phyloP scores from a whole-genome alignment of 345 rosid species.

The Eucalyptus sideroxylon region DNA sequence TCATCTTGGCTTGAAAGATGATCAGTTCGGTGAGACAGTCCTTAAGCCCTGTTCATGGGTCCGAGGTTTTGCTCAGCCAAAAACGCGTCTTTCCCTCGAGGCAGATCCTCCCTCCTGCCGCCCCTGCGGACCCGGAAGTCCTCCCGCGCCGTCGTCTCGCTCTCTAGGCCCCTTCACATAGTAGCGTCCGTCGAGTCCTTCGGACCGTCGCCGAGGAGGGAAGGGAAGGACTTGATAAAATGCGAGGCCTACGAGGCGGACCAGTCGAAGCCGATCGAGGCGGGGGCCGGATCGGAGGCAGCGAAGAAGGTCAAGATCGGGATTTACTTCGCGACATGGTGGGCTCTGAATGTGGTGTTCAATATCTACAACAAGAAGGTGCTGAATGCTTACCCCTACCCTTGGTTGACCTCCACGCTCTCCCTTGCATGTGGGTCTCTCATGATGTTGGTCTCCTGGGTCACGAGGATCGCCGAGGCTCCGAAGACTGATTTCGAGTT shows the following conservation, averaged over 20 bases:
- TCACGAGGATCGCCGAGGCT: slow-evolving; percentile 72
- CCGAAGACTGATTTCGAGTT: slow-evolving; percentile 87
- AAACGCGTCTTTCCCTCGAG: background rate
- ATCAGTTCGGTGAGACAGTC: slow-evolving; percentile 25
- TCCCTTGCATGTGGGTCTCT: slow-evolving; percentile 93
- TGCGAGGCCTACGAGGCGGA: slow-evolving; percentile 90
- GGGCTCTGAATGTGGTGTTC: slow-evolving; percentile 94
- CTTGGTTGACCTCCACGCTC: slow-evolving; percentile 95
- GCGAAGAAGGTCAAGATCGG: slow-evolving; percentile 68
- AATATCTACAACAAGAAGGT: slow-evolving; percentile 98
- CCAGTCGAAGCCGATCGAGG: slow-evolving; percentile 44
- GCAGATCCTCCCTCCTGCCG: slow-evolving; percentile 24
- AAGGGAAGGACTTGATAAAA: slow-evolving; percentile 15
- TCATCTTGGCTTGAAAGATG: slow-evolving; percentile 4
- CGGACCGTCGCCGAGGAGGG: background rate
- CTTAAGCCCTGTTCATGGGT: slow-evolving; percentile 21
- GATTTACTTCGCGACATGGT: slow-evolving; percentile 90
- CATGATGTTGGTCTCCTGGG: slow-evolving; percentile 97
- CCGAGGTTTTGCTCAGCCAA: slow-evolving; percentile 17
- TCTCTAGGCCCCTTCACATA: slow-evolving; percentile 58
- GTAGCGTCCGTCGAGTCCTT: slow-evolving; percentile 27
- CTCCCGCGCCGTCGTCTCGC: slow-evolving; percentile 13
- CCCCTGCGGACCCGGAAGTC: slow-evolving; percentile 3
- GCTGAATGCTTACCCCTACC: slow-evolving; percentile 89
- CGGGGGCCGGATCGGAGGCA: slow-evolving; percentile 28